Percentiles rank a stretch among this genome's conserved stretches.
Evolutionary conservation across 768 basidiomycete species (phyloP).

Genomic region (Pulveroboletus ravenelii): DNA sequence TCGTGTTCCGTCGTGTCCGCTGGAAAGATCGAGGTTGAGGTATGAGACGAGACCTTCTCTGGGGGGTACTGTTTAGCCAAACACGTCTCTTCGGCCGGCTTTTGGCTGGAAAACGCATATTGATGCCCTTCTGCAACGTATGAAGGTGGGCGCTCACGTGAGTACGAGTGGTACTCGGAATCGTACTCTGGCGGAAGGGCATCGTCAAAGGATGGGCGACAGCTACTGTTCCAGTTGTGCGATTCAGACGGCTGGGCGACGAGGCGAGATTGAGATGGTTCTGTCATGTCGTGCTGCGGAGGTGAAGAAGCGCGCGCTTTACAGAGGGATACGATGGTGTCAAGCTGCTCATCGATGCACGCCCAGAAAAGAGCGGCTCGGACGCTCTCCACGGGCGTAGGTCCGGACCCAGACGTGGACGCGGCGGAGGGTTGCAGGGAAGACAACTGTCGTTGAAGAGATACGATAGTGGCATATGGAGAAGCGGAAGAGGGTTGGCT

Average conservation of each 20-base stretch:
- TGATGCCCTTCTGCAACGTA: slow-evolving; percentile 14
- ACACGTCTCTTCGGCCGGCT: slow-evolving; percentile 6
- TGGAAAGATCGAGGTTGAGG: not conserved
- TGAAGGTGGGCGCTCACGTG: slow-evolving; percentile 24
- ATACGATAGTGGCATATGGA: slow-evolving; percentile 46
- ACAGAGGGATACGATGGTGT: slow-evolving; percentile 62
- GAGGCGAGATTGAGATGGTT: slow-evolving; percentile 17
- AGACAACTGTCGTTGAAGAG: slow-evolving; percentile 62
- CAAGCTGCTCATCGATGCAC: slow-evolving; percentile 69
- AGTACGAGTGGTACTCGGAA: slow-evolving; percentile 10
- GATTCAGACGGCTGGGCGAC: slow-evolving; percentile 36
- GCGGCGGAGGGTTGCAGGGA: slow-evolving; percentile 49
- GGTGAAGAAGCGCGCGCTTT: slow-evolving; percentile 43
- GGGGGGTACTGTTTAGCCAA: slow-evolving; percentile 13
- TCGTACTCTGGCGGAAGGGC: slow-evolving; percentile 58
- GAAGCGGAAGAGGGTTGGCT: slow-evolving; percentile 1
- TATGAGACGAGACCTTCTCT: slow-evolving; percentile 16
- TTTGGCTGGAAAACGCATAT: slow-evolving; percentile 4
- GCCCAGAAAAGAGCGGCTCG: slow-evolving; percentile 70
- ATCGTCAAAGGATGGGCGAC: slow-evolving; percentile 15
- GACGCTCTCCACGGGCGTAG: slow-evolving; percentile 45
- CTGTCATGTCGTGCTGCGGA: slow-evolving; percentile 4
- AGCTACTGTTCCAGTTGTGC: not conserved
- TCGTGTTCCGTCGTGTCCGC: not conserved
- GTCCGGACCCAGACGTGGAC: slow-evolving; percentile 4